Percentiles rank a stretch among this genome's conserved stretches.
These are phyloP conservation scores for Scutellaria baicalensis DNA, from an alignment of 257 asterid genomes.

Conservation along the genomic window DNA sequence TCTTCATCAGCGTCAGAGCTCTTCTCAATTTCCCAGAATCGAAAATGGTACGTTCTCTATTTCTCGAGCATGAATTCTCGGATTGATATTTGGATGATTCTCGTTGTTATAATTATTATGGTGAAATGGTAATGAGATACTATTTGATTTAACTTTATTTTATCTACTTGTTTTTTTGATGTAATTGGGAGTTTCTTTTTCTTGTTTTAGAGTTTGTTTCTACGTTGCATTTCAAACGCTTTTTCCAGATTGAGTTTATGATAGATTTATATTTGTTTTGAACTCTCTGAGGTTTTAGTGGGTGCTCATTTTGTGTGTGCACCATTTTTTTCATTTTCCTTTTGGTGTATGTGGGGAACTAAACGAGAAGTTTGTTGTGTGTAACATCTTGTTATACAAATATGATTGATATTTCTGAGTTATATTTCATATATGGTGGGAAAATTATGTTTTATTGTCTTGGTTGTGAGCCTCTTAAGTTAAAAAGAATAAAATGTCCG, in stretches of 20 bases:
- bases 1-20: not conserved
- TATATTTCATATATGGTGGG: not conserved
- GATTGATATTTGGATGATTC: not conserved
- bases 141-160: not conserved
- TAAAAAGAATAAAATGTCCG: not conserved
- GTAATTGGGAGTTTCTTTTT: not conserved
- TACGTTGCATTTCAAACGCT: not conserved
- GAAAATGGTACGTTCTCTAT: not conserved
- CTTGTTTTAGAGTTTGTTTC: not conserved
- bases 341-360: too few species aligned
- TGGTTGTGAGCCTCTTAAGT: not conserved
- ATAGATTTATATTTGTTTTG: not conserved
- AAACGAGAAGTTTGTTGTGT: too few species aligned
- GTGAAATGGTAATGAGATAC: not conserved
- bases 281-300: not conserved
- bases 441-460: not conserved
- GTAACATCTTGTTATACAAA: not conserved
- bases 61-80: not conserved
- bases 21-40: not conserved
- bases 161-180: not conserved
- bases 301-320: too few species aligned
- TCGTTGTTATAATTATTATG: not conserved
- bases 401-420: not conserved
- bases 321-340: too few species aligned
- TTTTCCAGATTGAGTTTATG: not conserved